These are phyloP conservation scores for Byssochlamys sp. DNA, from an alignment of 2,329 filamentous ascomycete genomes.

Conservation along the genomic window DNA sequence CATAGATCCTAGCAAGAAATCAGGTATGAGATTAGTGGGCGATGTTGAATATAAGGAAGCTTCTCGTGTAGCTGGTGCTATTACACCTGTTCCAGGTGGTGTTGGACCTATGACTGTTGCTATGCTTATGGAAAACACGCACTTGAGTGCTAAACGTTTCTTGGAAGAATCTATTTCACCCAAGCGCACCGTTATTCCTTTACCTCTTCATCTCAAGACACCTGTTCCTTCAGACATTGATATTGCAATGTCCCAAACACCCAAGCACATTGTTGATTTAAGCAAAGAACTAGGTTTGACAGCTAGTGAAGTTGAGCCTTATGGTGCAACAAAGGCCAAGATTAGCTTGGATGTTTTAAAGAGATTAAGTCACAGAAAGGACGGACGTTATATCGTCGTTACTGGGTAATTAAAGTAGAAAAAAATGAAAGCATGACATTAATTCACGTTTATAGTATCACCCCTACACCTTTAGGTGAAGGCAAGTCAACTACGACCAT, in stretches of 20 bases:
- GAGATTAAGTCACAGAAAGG: constrained; percentile 72
- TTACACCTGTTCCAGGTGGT: constrained; percentile 91
- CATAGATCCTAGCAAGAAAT: constrained; percentile 78
- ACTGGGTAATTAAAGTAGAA: too few species aligned
- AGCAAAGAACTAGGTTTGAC: constrained; percentile 82
- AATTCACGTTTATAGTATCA: constrained; percentile 91
- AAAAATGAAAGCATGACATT: too few species aligned
- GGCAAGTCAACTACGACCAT: constrained; percentile 98
- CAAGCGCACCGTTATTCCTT: constrained; percentile 65
- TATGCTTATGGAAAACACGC: constrained; percentile 93
- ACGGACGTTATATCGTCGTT: constrained; percentile 89
- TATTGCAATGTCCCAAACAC: constrained; percentile 79
- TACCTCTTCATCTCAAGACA: constrained; percentile 67
- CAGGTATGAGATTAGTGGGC: constrained; percentile 80
- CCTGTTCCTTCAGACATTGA: constrained; percentile 93
- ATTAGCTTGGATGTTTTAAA: constrained; percentile 74
- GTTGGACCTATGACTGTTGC: constrained; percentile 98
- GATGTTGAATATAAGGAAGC: constrained; percentile 93
- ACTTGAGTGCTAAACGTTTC: constrained; percentile 82
- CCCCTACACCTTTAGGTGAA: constrained; percentile 89
- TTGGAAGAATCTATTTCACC: too few species aligned
- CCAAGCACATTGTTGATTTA: constrained; percentile 80
- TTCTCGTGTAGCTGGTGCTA: too few species aligned
- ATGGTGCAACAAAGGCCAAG: constrained; percentile 92
- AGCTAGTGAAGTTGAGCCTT: constrained; percentile 78